phyloP scores from a whole-genome alignment of 768 basidiomycete species.

The Hygrophorus russula region DNA sequence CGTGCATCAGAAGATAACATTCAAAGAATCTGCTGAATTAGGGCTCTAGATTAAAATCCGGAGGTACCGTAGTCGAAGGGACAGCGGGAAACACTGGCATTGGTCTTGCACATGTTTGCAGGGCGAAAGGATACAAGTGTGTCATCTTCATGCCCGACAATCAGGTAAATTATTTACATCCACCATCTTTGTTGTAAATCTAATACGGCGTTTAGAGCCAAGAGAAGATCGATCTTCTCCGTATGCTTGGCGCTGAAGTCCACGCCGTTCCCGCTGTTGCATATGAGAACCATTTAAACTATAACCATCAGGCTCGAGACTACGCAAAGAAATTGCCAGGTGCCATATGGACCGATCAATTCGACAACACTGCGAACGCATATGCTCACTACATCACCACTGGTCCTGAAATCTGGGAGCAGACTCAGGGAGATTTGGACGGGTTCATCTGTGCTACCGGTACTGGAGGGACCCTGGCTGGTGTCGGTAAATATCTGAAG shows the following conservation, averaged over 20 bases:
- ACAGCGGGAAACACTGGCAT: constrained; percentile 99
- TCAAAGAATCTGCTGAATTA: no score
- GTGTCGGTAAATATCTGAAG: constrained; percentile 73
- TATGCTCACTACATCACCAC: constrained; percentile 81
- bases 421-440: constrained; percentile 67
- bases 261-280: constrained; percentile 94
- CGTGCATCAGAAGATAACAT: constrained; percentile 17
- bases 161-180: constrained; percentile 36
- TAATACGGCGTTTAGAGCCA: constrained; percentile 51
- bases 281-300: constrained; percentile 90
- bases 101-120: constrained; percentile 89
- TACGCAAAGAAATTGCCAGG: constrained; percentile 66
- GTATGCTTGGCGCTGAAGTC: constrained; percentile 97
- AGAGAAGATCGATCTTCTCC: constrained; percentile 95
- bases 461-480: constrained; percentile 93
- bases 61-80: constrained; percentile 96
- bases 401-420: constrained; percentile 95
- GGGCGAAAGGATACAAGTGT: constrained; percentile 88
- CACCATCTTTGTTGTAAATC: background rate
- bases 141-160: constrained; percentile 99
- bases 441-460: constrained; percentile 95
- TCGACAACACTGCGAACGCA: constrained; percentile 93
- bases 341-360: constrained; percentile 96
- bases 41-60: constrained; percentile 57
- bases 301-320: constrained; percentile 95